These are phyloP conservation scores for Fusarium sp. DNA, from an alignment of 2,329 filamentous ascomycete species.

Conservation along the genomic window DNA sequence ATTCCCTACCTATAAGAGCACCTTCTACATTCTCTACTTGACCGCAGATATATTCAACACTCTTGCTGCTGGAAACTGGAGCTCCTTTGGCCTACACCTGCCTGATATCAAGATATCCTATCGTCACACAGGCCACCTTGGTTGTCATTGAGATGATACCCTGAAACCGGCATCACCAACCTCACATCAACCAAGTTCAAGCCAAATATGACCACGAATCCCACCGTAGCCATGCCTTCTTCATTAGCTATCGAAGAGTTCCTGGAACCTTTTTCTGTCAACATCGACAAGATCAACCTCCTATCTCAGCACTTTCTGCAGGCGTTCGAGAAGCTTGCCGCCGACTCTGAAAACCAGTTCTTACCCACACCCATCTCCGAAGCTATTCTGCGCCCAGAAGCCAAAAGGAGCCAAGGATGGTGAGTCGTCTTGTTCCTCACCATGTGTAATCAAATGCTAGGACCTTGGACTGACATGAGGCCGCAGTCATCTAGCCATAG, in stretches of 20 bases:
- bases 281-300: conserved; percentile 60
- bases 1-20: not conserved
- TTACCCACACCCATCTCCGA: conserved; percentile 74
- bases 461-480: conserved; percentile 25
- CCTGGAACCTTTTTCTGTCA: conserved; percentile 65
- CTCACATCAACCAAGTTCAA: conserved; percentile 3
- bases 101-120: conserved; percentile 4
- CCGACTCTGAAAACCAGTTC: conserved; percentile 69
- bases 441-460: too few species aligned
- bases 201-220: not conserved
- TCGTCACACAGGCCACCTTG: not conserved
- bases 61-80: not conserved
- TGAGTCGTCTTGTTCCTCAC: conserved; percentile 54
- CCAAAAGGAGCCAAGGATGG: conserved; percentile 62
- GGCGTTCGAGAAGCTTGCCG: conserved; percentile 66
- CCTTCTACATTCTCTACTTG: not conserved
- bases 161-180: conserved; percentile 14
- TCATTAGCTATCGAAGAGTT: conserved; percentile 59
- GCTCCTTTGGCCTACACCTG: not conserved
- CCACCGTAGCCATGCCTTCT: conserved; percentile 29
- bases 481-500: conserved; percentile 72
- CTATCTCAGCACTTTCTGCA: conserved; percentile 64
- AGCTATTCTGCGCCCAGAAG: conserved; percentile 67
- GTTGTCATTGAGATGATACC: conserved; percentile 31
- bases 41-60: not conserved